Base-by-base conservation (phyloP, 2,329 filamentous ascomycete genomes). In the Bipolaris cookei region DNA sequence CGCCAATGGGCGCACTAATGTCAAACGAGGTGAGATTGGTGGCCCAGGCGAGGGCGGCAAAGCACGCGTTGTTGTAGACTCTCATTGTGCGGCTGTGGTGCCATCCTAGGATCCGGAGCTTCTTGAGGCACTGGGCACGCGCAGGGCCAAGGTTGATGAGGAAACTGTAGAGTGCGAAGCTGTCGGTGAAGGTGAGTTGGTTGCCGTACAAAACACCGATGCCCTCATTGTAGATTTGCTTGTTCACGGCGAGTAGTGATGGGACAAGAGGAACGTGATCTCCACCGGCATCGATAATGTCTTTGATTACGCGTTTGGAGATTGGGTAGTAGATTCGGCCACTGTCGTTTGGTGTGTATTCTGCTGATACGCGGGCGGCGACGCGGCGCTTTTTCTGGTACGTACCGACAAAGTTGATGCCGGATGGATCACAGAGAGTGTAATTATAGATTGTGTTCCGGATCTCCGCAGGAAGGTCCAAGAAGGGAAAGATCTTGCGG, bases 401-500 rank as follows among this genome's bases (percentile, higher is more conserved):
- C 1, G 61, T 60, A 1, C 68, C 57, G 14, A 63, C 46, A 18
- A 76, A 58, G 35, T 67, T 63, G 56, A 76, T 59, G 30, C 68
- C 72, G 11, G 50, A 48, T 2, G 68, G 60, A 35, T 74, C 71
- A 0, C 41, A 55, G 35, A 76, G 71, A 43, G 64, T 62, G 34
- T 71, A 63, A 1, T 23, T 42, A 62, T 77, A 76, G 41, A 77
- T 73, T 25, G 70, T 64, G 55, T 74, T 74, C 5, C 72, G 62
- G 10, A 76, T 68, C 44, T 77, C 74, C 2, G 70, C 71, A 0
- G 74, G 73, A 0, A 77, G 66, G 10, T 69, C 7, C 32, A 77
- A 55, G 49, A 77, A 76, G 0, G 70, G 73, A 43, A 77, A 76
- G 49, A 70, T 63, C 32, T 70, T 72, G 51, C 42, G 64, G 49